Evolutionary conservation across 2,329 filamentous ascomycete species (phyloP).

Genomic region (Zasmidium citrigriseum): DNA sequence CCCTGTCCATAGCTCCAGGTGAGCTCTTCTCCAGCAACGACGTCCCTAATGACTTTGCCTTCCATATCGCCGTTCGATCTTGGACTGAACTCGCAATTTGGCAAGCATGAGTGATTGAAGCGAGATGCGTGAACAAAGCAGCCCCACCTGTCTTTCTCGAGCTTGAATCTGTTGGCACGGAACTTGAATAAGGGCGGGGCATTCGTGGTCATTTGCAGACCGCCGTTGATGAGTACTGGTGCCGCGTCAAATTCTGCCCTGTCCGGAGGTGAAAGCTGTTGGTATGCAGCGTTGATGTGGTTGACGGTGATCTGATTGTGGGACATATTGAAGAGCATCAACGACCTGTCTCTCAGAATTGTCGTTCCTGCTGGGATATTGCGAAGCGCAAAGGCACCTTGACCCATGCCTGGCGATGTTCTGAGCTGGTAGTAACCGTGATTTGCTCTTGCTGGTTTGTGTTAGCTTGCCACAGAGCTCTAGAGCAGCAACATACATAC

Average conservation of each 20-base stretch:
- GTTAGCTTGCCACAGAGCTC: background rate
- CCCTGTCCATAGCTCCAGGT: background rate
- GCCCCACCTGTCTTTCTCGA: background rate
- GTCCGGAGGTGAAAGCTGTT: background rate
- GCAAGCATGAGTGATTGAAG: slow-evolving; percentile 2
- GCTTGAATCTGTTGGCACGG: background rate
- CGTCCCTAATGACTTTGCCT: background rate
- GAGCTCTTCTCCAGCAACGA: background rate
- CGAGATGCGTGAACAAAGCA: background rate
- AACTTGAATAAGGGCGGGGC: background rate
- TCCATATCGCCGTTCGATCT: background rate
- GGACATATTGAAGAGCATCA: background rate
- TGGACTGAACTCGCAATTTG: background rate
- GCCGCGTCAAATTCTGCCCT: background rate
- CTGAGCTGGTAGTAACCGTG: slow-evolving; percentile 1
- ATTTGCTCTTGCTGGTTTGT: background rate
- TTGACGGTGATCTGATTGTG: background rate
- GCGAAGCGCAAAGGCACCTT: slow-evolving; percentile 7
- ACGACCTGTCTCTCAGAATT: slow-evolving; percentile 1
- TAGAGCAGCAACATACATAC: background rate
- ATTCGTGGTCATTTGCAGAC: background rate
- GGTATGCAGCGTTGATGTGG: background rate
- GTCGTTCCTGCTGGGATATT: slow-evolving; percentile 6
- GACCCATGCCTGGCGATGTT: background rate
- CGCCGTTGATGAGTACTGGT: background rate